phyloP scores from a whole-genome alignment of 1,139 yeast species.

The Blastobotrys apis region DNA sequence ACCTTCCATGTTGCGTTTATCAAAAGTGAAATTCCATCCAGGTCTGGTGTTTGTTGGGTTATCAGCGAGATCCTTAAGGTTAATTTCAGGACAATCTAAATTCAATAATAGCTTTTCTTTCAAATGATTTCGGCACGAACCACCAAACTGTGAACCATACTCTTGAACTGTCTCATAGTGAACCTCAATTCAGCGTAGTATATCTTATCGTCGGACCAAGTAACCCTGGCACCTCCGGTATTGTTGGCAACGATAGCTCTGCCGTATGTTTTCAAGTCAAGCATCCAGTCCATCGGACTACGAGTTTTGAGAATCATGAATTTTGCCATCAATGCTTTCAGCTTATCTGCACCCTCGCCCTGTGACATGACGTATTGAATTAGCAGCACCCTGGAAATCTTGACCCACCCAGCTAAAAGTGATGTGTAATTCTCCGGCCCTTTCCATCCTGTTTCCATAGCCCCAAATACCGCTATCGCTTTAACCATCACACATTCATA shows the following conservation, averaged over 20 bases:
- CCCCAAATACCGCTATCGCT: slow-evolving; percentile 2
- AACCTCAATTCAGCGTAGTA: neutral
- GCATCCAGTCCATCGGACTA: neutral
- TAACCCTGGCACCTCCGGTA: neutral
- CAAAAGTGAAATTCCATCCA: neutral
- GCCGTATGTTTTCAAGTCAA: neutral
- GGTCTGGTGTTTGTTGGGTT: neutral
- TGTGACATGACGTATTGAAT: neutral
- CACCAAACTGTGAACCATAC: neutral
- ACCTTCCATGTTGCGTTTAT: neutral
- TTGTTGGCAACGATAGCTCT: neutral
- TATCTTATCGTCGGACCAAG: neutral
- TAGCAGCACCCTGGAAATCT: neutral
- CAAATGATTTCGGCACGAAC: neutral
- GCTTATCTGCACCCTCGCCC: neutral
- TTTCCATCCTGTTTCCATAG: neutral
- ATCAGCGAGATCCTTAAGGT: neutral
- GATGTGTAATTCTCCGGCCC: neutral
- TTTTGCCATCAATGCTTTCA: neutral
- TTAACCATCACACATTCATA: slow-evolving; percentile 1
- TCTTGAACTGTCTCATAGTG: neutral
- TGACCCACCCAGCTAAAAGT: neutral
- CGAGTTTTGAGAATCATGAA: neutral
- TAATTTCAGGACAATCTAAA: neutral
- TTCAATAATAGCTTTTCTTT: neutral